Evolutionary conservation across 176 grass and related monocot genomes (phyloP).

Genomic region (Chloris gayana): DNA sequence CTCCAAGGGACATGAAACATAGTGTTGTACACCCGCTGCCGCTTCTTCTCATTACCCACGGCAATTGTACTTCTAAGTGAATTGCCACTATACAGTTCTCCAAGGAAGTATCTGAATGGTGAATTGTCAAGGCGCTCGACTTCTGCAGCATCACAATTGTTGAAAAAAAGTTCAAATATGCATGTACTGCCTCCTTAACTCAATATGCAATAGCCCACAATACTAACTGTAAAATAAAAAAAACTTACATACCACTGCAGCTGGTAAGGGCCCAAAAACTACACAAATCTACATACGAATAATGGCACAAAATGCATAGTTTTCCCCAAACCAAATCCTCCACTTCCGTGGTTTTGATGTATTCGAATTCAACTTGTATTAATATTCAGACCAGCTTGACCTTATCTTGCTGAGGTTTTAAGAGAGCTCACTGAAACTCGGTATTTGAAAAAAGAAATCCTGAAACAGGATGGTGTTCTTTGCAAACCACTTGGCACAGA

Average conservation of each 20-base stretch:
- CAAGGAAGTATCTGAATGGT: conserved; percentile 86
- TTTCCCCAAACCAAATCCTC: not conserved
- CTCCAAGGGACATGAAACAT: conserved; percentile 99
- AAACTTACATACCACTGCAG: not conserved
- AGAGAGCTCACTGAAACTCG: not conserved
- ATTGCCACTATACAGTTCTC: conserved; percentile 88
- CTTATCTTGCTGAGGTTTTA: not conserved
- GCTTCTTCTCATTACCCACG: conserved; percentile 96
- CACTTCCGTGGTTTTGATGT: not conserved
- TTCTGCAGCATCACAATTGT: conserved; percentile 51
- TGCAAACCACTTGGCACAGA: not conserved
- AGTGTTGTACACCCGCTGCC: conserved; percentile 92
- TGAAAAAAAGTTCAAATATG: conserved; percentile 18
- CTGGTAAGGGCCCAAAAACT: not conserved
- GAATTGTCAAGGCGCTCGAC: conserved; percentile 59
- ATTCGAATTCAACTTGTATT: not conserved
- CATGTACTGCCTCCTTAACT: not conserved
- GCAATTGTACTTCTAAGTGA: conserved; percentile 95
- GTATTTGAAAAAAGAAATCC: not conserved
- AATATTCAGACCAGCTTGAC: conserved; percentile 2
- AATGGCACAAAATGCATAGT: not conserved
- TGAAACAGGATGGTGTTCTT: not conserved
- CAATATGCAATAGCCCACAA: no score
- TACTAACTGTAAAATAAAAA: conserved; percentile 33
- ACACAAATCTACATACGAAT: not conserved